phyloP scores from a whole-genome alignment of 495 filamentous ascomycete genomes.

The Usnea hakonensis region DNA sequence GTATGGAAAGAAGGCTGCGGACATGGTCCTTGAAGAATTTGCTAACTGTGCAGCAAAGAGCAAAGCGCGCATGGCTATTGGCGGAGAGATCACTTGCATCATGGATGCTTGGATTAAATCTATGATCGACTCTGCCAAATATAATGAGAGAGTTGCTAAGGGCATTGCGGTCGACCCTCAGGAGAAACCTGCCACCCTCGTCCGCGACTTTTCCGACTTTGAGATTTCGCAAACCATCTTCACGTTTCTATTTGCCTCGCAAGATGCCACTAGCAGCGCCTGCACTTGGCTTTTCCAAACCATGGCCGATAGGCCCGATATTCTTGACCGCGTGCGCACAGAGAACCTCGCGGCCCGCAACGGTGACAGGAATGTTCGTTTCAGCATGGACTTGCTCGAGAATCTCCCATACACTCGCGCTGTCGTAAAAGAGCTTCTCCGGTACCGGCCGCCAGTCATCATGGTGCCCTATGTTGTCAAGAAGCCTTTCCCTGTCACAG shows the following conservation, averaged over 20 bases:
- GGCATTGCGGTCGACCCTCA: slow-evolving; percentile 57
- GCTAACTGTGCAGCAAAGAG: slow-evolving; percentile 86
- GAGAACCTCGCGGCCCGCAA: slow-evolving; percentile 76
- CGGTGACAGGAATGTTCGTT: slow-evolving; percentile 61
- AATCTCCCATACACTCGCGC: slow-evolving; percentile 85
- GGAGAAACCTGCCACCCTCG: slow-evolving; percentile 72
- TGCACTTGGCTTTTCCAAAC: slow-evolving; percentile 92
- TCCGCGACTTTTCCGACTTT: slow-evolving; percentile 82
- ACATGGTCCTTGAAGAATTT: slow-evolving; percentile 88
- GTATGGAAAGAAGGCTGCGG: slow-evolving; percentile 94
- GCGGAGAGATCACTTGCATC: slow-evolving; percentile 81
- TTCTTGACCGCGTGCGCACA: slow-evolving; percentile 82
- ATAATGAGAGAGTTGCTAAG: slow-evolving; percentile 62
- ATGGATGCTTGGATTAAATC: slow-evolving; percentile 88
- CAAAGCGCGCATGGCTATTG: slow-evolving; percentile 85
- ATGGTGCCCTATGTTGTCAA: slow-evolving; percentile 97
- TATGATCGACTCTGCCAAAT: slow-evolving; percentile 74
- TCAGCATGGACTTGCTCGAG: slow-evolving; percentile 80
- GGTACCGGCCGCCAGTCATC: slow-evolving; percentile 92
- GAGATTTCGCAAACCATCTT: slow-evolving; percentile 94
- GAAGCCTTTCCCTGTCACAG: slow-evolving; percentile 89
- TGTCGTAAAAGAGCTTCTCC: slow-evolving; percentile 85
- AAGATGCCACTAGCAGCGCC: slow-evolving; percentile 92
- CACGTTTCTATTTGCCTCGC: slow-evolving; percentile 96
- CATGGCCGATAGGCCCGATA: slow-evolving; percentile 86